Conservation (phyloP, 192 early-diverging fungal species). For the Pecoramyces ruminantium region DNA sequence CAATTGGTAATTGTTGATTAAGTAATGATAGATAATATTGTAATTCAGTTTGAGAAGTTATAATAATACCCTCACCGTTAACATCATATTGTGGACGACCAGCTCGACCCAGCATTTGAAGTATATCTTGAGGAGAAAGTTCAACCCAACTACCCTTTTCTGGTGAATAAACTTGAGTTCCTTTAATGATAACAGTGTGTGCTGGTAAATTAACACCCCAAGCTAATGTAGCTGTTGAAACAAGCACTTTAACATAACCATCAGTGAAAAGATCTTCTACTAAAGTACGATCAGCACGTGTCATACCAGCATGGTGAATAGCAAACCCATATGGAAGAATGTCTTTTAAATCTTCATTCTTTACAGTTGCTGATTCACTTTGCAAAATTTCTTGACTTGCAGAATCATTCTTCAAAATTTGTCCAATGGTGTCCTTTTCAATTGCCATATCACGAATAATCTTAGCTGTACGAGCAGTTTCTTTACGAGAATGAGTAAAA, state of each 20-base stretch:
- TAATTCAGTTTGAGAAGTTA: slow-evolving; percentile 80
- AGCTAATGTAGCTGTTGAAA: slow-evolving; percentile 91
- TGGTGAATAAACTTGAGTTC: slow-evolving; percentile 91
- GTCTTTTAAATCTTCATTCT: slow-evolving; percentile 72
- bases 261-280: slow-evolving; percentile 88
- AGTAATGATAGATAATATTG: slow-evolving; percentile 90
- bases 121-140: slow-evolving; percentile 84
- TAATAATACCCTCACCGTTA: slow-evolving; percentile 89
- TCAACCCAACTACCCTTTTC: slow-evolving; percentile 94
- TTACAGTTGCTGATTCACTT: slow-evolving; percentile 57
- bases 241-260: slow-evolving; percentile 78
- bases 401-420: slow-evolving; percentile 68
- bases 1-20: slow-evolving; percentile 93
- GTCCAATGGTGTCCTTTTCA: slow-evolving; percentile 64
- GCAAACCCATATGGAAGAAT: slow-evolving; percentile 88
- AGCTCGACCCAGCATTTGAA: slow-evolving; percentile 96
- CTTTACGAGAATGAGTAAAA: slow-evolving; percentile 95
- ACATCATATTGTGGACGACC: slow-evolving; percentile 95
- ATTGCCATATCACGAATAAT: slow-evolving; percentile 83
- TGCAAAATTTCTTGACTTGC: slow-evolving; percentile 69
- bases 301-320: slow-evolving; percentile 95
- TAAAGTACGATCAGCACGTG: slow-evolving; percentile 69
- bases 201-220: slow-evolving; percentile 99
- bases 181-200: slow-evolving; percentile 95
- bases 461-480: slow-evolving; percentile 89